Conservation (phyloP, 2,329 filamentous ascomycete species). For the Septoria petroselini region DNA sequence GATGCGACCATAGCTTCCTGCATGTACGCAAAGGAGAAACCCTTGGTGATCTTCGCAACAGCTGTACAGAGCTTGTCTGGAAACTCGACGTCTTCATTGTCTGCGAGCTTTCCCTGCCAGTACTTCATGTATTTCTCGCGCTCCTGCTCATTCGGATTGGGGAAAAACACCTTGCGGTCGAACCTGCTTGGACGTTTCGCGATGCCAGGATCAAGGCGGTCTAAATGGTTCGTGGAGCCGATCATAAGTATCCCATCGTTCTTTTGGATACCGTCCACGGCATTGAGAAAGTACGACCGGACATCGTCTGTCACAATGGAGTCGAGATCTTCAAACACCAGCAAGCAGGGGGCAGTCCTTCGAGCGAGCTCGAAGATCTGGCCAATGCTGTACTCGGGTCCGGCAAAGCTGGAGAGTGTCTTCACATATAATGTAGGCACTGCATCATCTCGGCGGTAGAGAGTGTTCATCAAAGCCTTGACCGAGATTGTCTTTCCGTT, state of each 20-base stretch:
- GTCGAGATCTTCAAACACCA: slow-evolving; percentile 71
- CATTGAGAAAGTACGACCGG: slow-evolving; percentile 68
- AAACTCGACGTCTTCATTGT: slow-evolving; percentile 60
- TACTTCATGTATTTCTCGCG: slow-evolving; percentile 60
- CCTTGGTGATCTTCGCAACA: slow-evolving; percentile 61
- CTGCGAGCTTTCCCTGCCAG: slow-evolving; percentile 53
- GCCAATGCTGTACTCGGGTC: slow-evolving; percentile 56
- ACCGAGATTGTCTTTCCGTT: slow-evolving; percentile 70
- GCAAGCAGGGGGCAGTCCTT: slow-evolving; percentile 62
- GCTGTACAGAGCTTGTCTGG: slow-evolving; percentile 56
- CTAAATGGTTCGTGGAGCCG: slow-evolving; percentile 49
- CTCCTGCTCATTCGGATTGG: slow-evolving; percentile 55
- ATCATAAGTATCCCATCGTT: slow-evolving; percentile 69
- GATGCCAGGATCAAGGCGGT: slow-evolving; percentile 63
- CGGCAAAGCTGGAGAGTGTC: slow-evolving; percentile 46
- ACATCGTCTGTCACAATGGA: slow-evolving; percentile 60
- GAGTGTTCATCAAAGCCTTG: slow-evolving; percentile 66
- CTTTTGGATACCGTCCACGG: slow-evolving; percentile 65
- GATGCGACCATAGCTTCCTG: slow-evolving; percentile 67
- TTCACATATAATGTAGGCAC: slow-evolving; percentile 64
- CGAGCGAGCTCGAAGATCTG: slow-evolving; percentile 59
- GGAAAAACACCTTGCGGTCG: slow-evolving; percentile 65
- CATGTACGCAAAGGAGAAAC: slow-evolving; percentile 68
- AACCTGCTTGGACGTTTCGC: slow-evolving; percentile 63
- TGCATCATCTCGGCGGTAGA: slow-evolving; percentile 53